These are phyloP conservation scores for Mycena latifolia DNA, from an alignment of 768 basidiomycete genomes.

Conservation along the genomic window DNA sequence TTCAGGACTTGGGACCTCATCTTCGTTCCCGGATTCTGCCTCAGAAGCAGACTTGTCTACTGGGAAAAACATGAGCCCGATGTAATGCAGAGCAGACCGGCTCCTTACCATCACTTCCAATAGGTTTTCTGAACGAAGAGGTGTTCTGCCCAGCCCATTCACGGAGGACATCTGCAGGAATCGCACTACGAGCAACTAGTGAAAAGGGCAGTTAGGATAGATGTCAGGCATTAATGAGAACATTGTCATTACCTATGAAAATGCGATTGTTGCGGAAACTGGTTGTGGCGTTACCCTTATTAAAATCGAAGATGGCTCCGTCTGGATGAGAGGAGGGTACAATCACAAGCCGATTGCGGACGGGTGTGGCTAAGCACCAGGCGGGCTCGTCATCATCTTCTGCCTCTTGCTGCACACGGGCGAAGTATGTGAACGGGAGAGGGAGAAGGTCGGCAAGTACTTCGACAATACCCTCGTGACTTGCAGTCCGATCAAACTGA, in stretches of 20 bases:
- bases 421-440: not conserved
- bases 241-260: slow-evolving; percentile 11
- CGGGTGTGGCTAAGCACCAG: slow-evolving; percentile 3
- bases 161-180: not conserved
- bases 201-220: not conserved
- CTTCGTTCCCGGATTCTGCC: too few species aligned
- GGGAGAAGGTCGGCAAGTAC: not conserved
- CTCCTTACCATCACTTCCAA: not conserved
- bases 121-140: not conserved
- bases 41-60: too few species aligned
- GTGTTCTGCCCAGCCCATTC: not conserved
- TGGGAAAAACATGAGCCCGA: too few species aligned
- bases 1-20: not conserved
- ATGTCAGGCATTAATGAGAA: too few species aligned
- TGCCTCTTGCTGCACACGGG: not conserved
- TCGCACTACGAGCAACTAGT: not conserved
- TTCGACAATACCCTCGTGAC: not conserved
- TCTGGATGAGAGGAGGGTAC: not conserved
- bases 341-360: not conserved
- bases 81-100: too few species aligned
- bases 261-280: not conserved
- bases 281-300: not conserved
- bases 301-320: not conserved
- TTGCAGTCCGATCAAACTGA: not conserved
- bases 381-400: not conserved